These are phyloP conservation scores for Ustilago nuda DNA, from an alignment of 1,284 basidiomycete species.

Conservation along the genomic window DNA sequence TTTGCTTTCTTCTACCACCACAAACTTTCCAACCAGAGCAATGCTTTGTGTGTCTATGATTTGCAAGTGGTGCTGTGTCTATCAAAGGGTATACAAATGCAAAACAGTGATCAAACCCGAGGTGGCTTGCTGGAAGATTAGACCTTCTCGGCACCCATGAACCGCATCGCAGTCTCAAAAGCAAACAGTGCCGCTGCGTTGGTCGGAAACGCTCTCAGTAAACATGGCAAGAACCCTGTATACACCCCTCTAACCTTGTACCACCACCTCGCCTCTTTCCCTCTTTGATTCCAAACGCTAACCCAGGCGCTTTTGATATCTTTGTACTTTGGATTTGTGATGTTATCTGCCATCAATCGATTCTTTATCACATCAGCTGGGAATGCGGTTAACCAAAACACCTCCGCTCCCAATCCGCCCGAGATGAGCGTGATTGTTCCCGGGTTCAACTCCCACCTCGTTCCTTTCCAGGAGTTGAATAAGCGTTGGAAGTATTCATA, in stretches of 20 bases:
- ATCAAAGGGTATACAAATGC: constrained; percentile 12
- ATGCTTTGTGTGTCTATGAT: too few species aligned
- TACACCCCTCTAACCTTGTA: constrained; percentile 47
- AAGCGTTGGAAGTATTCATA: constrained; percentile 65
- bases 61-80: constrained; percentile 1
- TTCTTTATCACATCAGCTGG: constrained; percentile 81
- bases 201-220: constrained; percentile 65
- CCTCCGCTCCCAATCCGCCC: constrained; percentile 71
- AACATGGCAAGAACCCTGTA: constrained; percentile 61
- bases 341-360: constrained; percentile 71
- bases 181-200: constrained; percentile 65
- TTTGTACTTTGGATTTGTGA: constrained; percentile 72
- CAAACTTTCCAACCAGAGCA: too few species aligned
- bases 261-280: constrained; percentile 14
- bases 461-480: constrained; percentile 37
- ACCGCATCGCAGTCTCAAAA: constrained; percentile 63
- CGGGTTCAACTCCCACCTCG: constrained; percentile 73
- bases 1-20: too few species aligned
- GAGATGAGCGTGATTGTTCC: constrained; percentile 78
- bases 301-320: constrained; percentile 40
- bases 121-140: constrained; percentile 3
- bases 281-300: constrained; percentile 51
- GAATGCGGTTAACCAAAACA: constrained; percentile 75
- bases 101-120: neutral
- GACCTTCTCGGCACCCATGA: constrained; percentile 62